Conservation (phyloP, 345 rosid genomes). For the Aurinia saxatilis region DNA sequence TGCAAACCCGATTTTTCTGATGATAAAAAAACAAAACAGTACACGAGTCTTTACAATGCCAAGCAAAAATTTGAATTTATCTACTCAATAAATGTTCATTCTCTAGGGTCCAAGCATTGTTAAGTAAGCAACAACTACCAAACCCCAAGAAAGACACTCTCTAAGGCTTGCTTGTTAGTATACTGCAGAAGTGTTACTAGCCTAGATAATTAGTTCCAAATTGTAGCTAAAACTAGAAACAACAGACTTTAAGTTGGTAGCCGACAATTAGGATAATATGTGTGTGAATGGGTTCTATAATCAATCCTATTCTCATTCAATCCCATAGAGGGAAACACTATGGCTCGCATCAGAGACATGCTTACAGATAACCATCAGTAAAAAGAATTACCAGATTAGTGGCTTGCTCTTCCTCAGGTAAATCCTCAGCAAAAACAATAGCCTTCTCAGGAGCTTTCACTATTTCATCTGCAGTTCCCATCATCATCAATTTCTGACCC, state of each 20-base stretch:
- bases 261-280: background rate
- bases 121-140: background rate
- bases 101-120: background rate
- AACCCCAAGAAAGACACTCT: background rate
- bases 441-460: conserved; percentile 95
- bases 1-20: background rate
- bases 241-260: background rate
- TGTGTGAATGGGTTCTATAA: background rate
- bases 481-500: conserved; percentile 99
- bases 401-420: conserved; percentile 93
- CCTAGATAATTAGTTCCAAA: background rate
- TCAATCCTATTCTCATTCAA: background rate
- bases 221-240: background rate
- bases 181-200: background rate
- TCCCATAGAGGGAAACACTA: background rate
- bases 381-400: conserved; percentile 43
- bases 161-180: background rate
- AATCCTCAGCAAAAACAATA: conserved; percentile 88
- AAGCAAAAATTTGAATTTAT: background rate
- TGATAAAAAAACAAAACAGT: background rate
- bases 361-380: background rate
- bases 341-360: background rate
- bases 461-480: conserved; percentile 97
- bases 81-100: background rate
- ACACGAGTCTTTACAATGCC: background rate